Conservation (phyloP, 2,329 filamentous ascomycete species). For the Hypoxylon rubiginosum region DNA sequence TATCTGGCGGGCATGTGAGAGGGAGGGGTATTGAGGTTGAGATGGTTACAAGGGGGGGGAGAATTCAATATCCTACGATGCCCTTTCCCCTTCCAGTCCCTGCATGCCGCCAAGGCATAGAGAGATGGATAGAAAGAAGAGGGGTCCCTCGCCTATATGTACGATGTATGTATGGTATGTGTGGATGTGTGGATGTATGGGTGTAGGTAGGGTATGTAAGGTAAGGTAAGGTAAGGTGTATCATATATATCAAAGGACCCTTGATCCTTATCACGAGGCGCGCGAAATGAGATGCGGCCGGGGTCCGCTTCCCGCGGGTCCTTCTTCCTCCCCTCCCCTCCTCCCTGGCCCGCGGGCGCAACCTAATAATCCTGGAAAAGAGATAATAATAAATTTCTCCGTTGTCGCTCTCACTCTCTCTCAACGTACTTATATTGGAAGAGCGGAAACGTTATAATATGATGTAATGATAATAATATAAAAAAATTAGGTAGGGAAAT, state of each 20-base stretch:
- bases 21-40: not conserved
- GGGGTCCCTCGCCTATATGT: not conserved
- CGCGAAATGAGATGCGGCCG: conserved; percentile 27
- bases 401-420: not conserved
- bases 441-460: not conserved
- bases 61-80: not conserved
- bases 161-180: not conserved
- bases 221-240: too few species aligned
- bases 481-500: not conserved
- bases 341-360: not conserved
- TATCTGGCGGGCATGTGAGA: conserved; percentile 1
- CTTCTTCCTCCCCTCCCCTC: conserved; percentile 2
- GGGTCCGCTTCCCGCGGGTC: conserved; percentile 22
- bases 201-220: too few species aligned
- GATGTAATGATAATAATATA: not conserved
- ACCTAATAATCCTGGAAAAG: too few species aligned
- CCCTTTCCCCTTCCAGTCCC: not conserved
- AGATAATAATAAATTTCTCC: not conserved
- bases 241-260: conserved; percentile 1
- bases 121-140: not conserved
- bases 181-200: not conserved
- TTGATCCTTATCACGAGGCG: conserved; percentile 18
- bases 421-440: too few species aligned
- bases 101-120: conserved; percentile 1
- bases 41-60: not conserved